Conservation (phyloP, 1,284 basidiomycete species). For the Apiotrichum domesticum region DNA sequence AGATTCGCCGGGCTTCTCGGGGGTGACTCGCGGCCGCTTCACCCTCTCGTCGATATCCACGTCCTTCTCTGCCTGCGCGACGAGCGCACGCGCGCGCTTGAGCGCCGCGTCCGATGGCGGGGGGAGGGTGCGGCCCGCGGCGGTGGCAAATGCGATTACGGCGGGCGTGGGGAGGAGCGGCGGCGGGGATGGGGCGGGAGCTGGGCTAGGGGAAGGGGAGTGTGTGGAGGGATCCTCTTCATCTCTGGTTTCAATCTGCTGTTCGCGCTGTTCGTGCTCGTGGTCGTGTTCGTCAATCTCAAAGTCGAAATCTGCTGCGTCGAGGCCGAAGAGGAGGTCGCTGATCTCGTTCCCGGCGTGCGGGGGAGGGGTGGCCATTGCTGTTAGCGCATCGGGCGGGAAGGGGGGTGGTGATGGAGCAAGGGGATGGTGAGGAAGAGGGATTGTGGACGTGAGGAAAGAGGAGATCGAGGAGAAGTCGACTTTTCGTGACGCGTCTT, state of each 20-base stretch:
- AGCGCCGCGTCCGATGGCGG: conserved; percentile 28
- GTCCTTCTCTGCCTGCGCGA: conserved; percentile 13
- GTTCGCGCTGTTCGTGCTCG: neutral
- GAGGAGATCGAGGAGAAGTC: neutral
- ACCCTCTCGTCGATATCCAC: conserved; percentile 11
- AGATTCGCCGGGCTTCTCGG: neutral
- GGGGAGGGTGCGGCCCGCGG: conserved; percentile 19
- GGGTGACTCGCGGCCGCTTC: neutral
- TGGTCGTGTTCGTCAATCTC: conserved; percentile 15
- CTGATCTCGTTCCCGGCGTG: conserved; percentile 15
- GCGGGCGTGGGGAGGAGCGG: conserved; percentile 13
- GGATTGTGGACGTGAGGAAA: neutral
- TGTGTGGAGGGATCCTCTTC: neutral
- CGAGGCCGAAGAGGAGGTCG: conserved; percentile 31
- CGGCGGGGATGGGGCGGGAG: neutral
- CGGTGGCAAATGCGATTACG: conserved; percentile 30
- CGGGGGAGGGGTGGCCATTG: too few relatives aligned
- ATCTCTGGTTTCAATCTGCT: neutral
- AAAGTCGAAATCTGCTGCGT: conserved; percentile 34
- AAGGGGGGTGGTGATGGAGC: neutral
- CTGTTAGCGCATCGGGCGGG: too few relatives aligned
- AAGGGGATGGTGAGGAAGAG: neutral
- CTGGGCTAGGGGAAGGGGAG: neutral
- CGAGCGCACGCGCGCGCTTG: conserved; percentile 23
- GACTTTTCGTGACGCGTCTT: neutral